A percentile compares a stretch with the other conserved stretches of the same genome.
These are phyloP conservation scores for Pseudogymnoascus sp. DNA, from an alignment of 2,329 filamentous ascomycete genomes.

Conservation along the genomic window DNA sequence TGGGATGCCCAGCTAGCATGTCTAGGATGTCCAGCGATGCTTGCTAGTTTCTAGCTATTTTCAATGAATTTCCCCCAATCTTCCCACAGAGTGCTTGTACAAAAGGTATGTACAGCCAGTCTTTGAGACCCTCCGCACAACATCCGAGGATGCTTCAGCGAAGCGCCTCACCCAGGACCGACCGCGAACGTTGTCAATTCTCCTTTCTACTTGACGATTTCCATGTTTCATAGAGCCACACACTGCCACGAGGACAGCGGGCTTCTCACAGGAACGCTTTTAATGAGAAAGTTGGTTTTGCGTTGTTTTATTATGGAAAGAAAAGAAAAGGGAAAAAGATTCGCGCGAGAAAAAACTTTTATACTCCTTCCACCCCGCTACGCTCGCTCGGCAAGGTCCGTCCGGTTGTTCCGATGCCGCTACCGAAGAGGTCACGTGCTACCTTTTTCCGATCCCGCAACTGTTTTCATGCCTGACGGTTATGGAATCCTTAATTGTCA, in stretches of 20 bases:
- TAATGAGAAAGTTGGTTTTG: slow-evolving; percentile 21
- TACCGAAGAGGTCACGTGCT: not conserved
- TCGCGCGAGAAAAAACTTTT: slow-evolving; percentile 3
- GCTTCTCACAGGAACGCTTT: slow-evolving; percentile 27
- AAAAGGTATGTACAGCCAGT: slow-evolving; percentile 24
- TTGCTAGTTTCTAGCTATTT: no score
- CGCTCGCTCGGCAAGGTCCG: not conserved
- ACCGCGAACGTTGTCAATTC: slow-evolving; percentile 17
- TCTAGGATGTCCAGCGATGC: not conserved
- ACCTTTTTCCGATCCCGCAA: not conserved
- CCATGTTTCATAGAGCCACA: slow-evolving; percentile 26
- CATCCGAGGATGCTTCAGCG: slow-evolving; percentile 9
- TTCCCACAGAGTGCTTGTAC: slow-evolving; percentile 18
- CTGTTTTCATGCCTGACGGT: not conserved
- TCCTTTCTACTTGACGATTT: slow-evolving; percentile 27
- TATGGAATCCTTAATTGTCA: not conserved
- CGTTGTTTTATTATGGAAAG: slow-evolving; percentile 13
- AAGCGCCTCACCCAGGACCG: slow-evolving; percentile 27
- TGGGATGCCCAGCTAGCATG: not conserved
- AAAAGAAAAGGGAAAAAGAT: slow-evolving; percentile 9
- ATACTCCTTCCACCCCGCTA: not conserved
- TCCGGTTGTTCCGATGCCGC: not conserved
- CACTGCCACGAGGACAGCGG: slow-evolving; percentile 22
- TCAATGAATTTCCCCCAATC: not conserved
- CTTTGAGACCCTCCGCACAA: slow-evolving; percentile 25